Base-by-base conservation (phyloP, 1,284 basidiomycete species). In the Farysia itapuensis region DNA sequence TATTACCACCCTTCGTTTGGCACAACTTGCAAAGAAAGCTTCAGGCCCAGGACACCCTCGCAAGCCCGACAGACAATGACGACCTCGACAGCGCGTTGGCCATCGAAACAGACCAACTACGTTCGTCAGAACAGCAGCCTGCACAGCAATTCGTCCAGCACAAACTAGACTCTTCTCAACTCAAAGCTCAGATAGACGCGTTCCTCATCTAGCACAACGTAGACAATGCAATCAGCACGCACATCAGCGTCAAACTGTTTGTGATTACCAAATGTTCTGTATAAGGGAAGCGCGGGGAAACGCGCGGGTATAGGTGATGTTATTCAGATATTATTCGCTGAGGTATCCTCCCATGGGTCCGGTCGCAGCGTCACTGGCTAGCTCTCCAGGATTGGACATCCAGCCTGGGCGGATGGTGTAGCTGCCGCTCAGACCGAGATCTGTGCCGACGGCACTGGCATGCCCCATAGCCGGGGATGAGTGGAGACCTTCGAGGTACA, bases 201-300 rank as follows among this genome's bases (percentile, higher is more conserved):
- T 57, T 63, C 16, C 37, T 63, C 8, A 38, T 63, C 35, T 42
- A 53, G n/a, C n/a, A n/a, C n/a, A n/a, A n/a, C n/a, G n/a, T n/a
- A n/a, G n/a, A n/a, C n/a, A n/a, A n/a, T n/a, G n/a, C n/a, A n/a
- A n/a, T n/a, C n/a, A n/a, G n/a, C n/a, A n/a, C n/a, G n/a, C n/a
- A n/a, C n/a, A n/a, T n/a, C n/a, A n/a, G n/a, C n/a, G n/a, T n/a
- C n/a, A n/a, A n/a, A n/a, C n/a, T n/a, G n/a, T n/a, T n/a, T n/a
- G n/a, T n/a, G n/a, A n/a, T n/a, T n/a, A n/a, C n/a, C n/a, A n/a
- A n/a, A n/a, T n/a, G n/a, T n/a, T n/a, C n/a, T n/a, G n/a, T n/a
- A n/a, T n/a, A n/a, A n/a, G n/a, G n/a, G n/a, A n/a, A n/a, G n/a
- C n/a, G n/a, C n/a, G n/a, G n/a, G n/a, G n/a, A n/a, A n/a, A n/a